Conservation (phyloP, 2,329 filamentous ascomycete species). For the Leptodontidium sp. region DNA sequence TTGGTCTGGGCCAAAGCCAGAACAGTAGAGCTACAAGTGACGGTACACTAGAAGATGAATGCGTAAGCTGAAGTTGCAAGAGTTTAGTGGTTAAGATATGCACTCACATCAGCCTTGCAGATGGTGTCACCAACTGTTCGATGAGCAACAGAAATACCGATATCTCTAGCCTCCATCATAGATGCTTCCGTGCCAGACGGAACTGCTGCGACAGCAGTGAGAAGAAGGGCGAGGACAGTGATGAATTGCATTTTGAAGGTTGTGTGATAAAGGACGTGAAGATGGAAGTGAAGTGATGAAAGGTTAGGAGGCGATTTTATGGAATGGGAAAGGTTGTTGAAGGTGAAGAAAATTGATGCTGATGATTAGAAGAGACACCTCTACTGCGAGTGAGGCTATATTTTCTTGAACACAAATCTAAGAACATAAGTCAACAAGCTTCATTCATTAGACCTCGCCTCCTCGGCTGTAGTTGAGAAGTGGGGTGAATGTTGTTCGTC, state of each 20-base stretch:
- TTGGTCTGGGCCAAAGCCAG: neutral
- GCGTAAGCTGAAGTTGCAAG: neutral
- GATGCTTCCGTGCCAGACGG: slow-evolving; percentile 2
- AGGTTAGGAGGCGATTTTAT: neutral
- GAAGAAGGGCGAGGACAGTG: neutral
- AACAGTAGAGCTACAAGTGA: neutral
- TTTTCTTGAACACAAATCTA: neutral
- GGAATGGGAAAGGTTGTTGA: neutral
- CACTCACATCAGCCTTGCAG: slow-evolving; percentile 12
- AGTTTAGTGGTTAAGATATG: neutral
- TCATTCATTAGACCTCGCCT: neutral
- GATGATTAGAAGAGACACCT: neutral
- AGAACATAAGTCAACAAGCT: neutral
- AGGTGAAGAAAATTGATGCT: neutral
- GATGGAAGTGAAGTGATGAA: neutral
- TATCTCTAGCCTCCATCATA: slow-evolving; percentile 1
- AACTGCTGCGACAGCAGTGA: slow-evolving; percentile 7
- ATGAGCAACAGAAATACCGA: slow-evolving; percentile 4
- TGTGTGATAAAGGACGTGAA: neutral
- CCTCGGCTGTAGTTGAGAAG: neutral
- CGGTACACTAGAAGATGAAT: neutral
- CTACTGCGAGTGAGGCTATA: neutral
- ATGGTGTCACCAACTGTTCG: slow-evolving; percentile 3
- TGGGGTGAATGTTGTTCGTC: neutral
- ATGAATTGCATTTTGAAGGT: slow-evolving; percentile 22